Evolutionary conservation across 2,329 filamentous ascomycete genomes (phyloP).

Genomic region (Aspergillus floridensis): DNA sequence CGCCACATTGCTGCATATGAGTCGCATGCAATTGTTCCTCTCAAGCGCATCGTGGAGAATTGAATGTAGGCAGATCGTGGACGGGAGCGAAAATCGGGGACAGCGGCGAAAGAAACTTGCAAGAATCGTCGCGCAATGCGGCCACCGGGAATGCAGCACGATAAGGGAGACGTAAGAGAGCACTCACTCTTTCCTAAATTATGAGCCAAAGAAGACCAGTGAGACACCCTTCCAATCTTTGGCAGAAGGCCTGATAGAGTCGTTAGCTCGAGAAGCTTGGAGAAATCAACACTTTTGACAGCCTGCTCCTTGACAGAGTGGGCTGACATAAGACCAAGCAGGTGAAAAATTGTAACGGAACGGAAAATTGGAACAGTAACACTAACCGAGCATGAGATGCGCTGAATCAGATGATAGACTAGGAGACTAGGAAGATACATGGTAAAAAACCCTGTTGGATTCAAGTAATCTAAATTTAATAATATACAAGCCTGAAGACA

Average conservation of each 20-base stretch:
- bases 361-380: conserved; percentile 13
- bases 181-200: conserved; percentile 29
- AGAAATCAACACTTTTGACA: conserved; percentile 28
- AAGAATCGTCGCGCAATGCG: conserved; percentile 7
- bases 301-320: conserved; percentile 29
- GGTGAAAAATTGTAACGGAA: conserved; percentile 11
- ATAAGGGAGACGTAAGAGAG: conserved; percentile 10
- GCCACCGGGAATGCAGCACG: conserved; percentile 5
- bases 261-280: conserved; percentile 32
- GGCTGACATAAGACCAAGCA: conserved; percentile 23
- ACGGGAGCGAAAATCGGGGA: not conserved
- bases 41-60: not conserved
- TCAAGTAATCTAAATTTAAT: not conserved
- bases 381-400: conserved; percentile 9
- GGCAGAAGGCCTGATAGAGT: conserved; percentile 21
- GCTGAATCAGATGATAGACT: not conserved
- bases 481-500: not conserved
- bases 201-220: conserved; percentile 14
- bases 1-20: not conserved
- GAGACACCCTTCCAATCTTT: conserved; percentile 22
- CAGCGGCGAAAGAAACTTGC: not conserved
- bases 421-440: not conserved
- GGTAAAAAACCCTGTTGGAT: not conserved
- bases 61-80: not conserved
- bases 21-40: not conserved